Conservation (phyloP, 352 stramenopile genomes). For the Globisporangium mamillatum region DNA sequence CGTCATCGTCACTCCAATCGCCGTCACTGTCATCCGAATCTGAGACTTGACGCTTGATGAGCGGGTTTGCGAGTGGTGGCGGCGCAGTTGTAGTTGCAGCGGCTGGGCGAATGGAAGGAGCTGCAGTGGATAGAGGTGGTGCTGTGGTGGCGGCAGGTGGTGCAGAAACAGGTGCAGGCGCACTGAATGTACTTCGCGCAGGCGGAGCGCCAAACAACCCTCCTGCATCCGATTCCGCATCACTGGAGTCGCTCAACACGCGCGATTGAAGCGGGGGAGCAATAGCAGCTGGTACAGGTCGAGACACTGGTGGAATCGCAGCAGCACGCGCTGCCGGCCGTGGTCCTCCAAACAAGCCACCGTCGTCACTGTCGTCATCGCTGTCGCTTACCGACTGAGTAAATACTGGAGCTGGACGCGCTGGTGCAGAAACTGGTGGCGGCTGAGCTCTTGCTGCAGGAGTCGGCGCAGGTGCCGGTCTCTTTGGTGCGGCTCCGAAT, state of each 20-base stretch:
- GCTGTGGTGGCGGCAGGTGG: slow-evolving; percentile 10
- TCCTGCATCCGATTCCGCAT: slow-evolving; percentile 51
- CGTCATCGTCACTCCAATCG: slow-evolving; percentile 60
- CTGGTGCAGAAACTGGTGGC: slow-evolving; percentile 3
- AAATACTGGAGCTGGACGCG: slow-evolving; percentile 25
- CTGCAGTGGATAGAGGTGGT: slow-evolving; percentile 2
- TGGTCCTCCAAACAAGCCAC: slow-evolving; percentile 39
- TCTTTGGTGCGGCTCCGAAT: slow-evolving; percentile 26
- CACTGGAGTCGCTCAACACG: slow-evolving; percentile 51
- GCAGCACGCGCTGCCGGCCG: slow-evolving; percentile 13
- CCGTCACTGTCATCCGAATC: slow-evolving; percentile 49
- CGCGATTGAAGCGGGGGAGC: slow-evolving; percentile 25
- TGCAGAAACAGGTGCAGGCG: slow-evolving; percentile 7
- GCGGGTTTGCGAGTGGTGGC: slow-evolving; percentile 27
- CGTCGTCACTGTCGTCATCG: slow-evolving; percentile 35
- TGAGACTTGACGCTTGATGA: slow-evolving; percentile 45
- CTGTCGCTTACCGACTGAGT: slow-evolving; percentile 26
- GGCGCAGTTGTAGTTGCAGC: slow-evolving; percentile 15
- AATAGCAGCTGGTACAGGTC: slow-evolving; percentile 11
- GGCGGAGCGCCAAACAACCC: slow-evolving; percentile 54
- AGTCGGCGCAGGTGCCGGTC: not conserved
- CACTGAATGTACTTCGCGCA: slow-evolving; percentile 11
- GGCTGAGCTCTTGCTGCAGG: not conserved
- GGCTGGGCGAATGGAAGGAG: not conserved
- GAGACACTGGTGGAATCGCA: slow-evolving; percentile 1